phyloP scores from a whole-genome alignment of 176 grass and related monocot species.

The Zea mays region DNA sequence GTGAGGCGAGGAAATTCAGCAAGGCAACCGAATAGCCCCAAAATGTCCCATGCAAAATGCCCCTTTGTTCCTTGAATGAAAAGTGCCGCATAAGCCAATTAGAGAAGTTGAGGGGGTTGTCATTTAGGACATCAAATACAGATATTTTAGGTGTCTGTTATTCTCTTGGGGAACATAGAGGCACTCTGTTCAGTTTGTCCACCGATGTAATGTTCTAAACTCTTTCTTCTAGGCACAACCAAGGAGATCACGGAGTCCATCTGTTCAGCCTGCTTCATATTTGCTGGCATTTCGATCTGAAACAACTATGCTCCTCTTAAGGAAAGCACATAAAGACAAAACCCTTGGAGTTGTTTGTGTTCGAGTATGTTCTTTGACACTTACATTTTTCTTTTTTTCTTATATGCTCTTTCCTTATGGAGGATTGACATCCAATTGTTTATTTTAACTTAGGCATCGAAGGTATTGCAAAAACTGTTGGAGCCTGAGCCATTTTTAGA shows the following conservation, averaged over 20 bases:
- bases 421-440: constrained; percentile 30
- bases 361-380: constrained; percentile 55
- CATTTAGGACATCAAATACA: constrained; percentile 14
- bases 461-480: constrained; percentile 59
- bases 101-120: constrained; percentile 24
- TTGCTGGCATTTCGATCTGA: constrained; percentile 83
- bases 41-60: not conserved
- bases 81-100: constrained; percentile 2
- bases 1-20: not conserved
- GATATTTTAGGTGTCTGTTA: constrained; percentile 8
- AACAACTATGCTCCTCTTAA: constrained; percentile 67
- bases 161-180: constrained; percentile 26
- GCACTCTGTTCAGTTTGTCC: constrained; percentile 9
- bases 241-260: constrained; percentile 77
- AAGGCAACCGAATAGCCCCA: not conserved
- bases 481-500: constrained; percentile 50
- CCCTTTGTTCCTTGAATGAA: not conserved
- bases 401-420: not conserved
- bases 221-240: constrained; percentile 64
- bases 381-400: constrained; percentile 34
- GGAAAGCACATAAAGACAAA: constrained; percentile 78
- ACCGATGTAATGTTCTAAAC: constrained; percentile 16
- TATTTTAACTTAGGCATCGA: constrained; percentile 66
- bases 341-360: constrained; percentile 82
- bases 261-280: constrained; percentile 54